Conservation (phyloP, 495 filamentous ascomycete genomes). For the Baudoinia panamericana region DNA sequence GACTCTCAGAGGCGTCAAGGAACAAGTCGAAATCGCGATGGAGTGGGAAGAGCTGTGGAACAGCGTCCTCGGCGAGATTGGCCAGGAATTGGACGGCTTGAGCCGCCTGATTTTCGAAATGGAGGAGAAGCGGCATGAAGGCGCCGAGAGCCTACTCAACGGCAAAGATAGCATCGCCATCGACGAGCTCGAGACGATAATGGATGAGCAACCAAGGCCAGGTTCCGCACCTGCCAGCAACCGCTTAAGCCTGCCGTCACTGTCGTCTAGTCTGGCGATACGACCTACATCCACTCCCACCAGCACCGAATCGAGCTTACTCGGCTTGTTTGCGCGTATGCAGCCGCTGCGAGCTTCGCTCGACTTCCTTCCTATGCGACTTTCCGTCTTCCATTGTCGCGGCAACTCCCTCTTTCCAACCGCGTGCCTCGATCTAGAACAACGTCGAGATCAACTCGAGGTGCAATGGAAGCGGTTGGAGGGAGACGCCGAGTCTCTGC, state of each 20-base stretch:
- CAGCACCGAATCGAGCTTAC: slow-evolving; percentile 59
- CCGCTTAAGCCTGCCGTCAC: slow-evolving; percentile 49
- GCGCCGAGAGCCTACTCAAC: slow-evolving; percentile 41
- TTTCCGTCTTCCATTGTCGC: slow-evolving; percentile 68
- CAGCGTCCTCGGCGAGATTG: slow-evolving; percentile 83
- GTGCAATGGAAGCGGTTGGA: slow-evolving; percentile 70
- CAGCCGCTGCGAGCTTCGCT: slow-evolving; percentile 84
- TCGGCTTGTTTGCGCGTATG: slow-evolving; percentile 85
- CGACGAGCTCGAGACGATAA: slow-evolving; percentile 82
- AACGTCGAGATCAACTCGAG: slow-evolving; percentile 55
- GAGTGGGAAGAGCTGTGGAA: slow-evolving; percentile 98
- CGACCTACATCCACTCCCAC: slow-evolving; percentile 41
- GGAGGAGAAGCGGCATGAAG: slow-evolving; percentile 79
- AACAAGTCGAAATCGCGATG: slow-evolving; percentile 89
- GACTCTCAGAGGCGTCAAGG: slow-evolving; percentile 63
- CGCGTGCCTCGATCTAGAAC: slow-evolving; percentile 76
- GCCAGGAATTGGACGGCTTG: slow-evolving; percentile 74
- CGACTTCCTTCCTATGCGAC: slow-evolving; percentile 92
- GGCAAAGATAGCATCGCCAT: slow-evolving; percentile 50
- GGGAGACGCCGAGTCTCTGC: slow-evolving; percentile 69
- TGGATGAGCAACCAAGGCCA: slow-evolving; percentile 67
- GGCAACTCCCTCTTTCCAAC: slow-evolving; percentile 69
- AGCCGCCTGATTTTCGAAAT: slow-evolving; percentile 81
- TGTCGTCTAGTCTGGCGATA: slow-evolving; percentile 40
- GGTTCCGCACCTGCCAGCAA: slow-evolving; percentile 39